phyloP scores from a whole-genome alignment of 2,329 filamentous ascomycete species.

The Fusarium napiforme region DNA sequence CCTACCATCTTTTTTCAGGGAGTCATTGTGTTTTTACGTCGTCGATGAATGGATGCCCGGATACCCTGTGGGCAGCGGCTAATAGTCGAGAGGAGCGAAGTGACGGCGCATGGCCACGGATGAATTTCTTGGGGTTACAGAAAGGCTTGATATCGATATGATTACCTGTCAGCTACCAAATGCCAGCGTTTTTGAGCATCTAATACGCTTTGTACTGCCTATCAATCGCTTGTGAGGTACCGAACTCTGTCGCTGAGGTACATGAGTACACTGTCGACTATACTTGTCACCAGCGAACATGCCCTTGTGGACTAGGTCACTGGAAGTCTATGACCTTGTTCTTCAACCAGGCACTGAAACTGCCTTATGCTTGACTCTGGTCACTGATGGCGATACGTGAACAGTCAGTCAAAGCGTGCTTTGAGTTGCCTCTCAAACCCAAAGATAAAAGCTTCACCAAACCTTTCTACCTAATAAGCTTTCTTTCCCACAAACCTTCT shows the following conservation, averaged over 20 bases:
- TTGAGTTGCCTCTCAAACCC: not conserved
- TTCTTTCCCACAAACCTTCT: not conserved
- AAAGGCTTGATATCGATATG: conserved; percentile 23
- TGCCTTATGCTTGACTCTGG: not conserved
- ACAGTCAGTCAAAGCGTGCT: not conserved
- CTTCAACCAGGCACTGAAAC: not conserved
- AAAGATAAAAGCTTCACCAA: not conserved
- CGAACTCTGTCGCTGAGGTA: not conserved
- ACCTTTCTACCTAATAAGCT: not conserved
- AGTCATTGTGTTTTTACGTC: conserved; percentile 36
- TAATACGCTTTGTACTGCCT: not conserved
- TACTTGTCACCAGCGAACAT: not conserved
- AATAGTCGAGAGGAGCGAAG: conserved; percentile 38
- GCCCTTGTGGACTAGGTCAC: not conserved
- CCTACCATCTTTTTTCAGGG: conserved; percentile 37
- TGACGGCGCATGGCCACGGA: conserved; percentile 25
- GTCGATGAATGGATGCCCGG: conserved; percentile 43
- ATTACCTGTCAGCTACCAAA: conserved; percentile 33
- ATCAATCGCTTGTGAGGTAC: not conserved
- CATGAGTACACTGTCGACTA: not conserved
- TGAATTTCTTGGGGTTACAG: conserved; percentile 33
- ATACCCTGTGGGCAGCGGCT: conserved; percentile 45
- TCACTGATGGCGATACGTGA: not conserved
- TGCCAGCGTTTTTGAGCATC: conserved; percentile 2
- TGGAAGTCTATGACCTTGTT: not conserved